A percentile compares a stretch with the other conserved stretches of the same genome.
Evolutionary conservation across 768 basidiomycete genomes (phyloP).

Genomic region (Amanita brunnescens): DNA sequence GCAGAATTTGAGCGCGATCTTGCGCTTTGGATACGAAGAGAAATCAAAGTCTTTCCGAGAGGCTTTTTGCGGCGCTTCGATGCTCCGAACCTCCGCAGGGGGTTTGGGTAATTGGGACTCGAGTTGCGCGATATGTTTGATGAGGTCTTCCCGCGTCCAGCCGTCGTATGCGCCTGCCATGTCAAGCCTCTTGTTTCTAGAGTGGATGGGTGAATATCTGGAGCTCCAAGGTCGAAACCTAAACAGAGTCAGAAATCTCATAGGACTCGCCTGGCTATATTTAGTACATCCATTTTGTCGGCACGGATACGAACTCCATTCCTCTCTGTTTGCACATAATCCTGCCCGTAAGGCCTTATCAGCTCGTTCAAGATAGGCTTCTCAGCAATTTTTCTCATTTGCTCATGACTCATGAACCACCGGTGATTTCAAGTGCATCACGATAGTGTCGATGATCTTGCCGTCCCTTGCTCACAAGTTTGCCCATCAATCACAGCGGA

Average conservation of each 20-base stretch:
- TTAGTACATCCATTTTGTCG: neutral
- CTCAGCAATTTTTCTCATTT: too few relatives aligned
- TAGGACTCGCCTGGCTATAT: neutral
- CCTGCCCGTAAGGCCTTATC: too few relatives aligned
- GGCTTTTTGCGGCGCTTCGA: conserved; percentile 14
- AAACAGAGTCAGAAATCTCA: neutral
- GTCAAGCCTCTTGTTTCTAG: neutral
- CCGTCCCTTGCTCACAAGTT: too few relatives aligned
- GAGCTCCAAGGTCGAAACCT: neutral
- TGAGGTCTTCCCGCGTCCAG: conserved; percentile 55
- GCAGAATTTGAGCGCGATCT: conserved; percentile 90
- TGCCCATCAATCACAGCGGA: too few relatives aligned
- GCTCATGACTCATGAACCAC: too few relatives aligned
- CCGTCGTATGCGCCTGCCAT: conserved; percentile 17
- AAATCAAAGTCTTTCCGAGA: conserved; percentile 45
- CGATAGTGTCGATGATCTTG: too few relatives aligned
- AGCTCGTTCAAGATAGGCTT: too few relatives aligned
- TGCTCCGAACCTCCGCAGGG: neutral
- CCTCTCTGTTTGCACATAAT: too few relatives aligned
- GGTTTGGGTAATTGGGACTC: conserved; percentile 26
- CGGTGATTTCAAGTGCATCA: too few relatives aligned
- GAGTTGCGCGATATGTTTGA: conserved; percentile 51
- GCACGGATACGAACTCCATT: too few relatives aligned
- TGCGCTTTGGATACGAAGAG: conserved; percentile 61
- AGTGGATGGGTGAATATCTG: neutral